phyloP scores from a whole-genome alignment of 2,329 filamentous ascomycete genomes.

The Microsporum canis region DNA sequence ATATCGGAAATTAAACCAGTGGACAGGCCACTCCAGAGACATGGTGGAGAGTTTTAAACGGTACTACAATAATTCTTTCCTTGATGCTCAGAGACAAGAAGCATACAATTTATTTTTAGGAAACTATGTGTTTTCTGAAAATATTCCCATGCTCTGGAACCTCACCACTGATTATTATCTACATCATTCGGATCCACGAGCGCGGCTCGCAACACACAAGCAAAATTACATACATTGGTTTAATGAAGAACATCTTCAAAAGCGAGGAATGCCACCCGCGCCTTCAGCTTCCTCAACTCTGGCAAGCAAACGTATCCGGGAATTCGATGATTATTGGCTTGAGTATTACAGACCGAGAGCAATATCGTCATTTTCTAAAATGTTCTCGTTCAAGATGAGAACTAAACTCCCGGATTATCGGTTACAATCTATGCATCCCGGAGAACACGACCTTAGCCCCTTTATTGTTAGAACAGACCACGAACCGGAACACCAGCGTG shows the following conservation, averaged over 20 bases:
- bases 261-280: conserved; percentile 46
- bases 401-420: conserved; percentile 76
- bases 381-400: conserved; percentile 87
- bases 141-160: conserved; percentile 95
- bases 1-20: conserved; percentile 97
- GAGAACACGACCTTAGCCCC: conserved; percentile 72
- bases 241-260: conserved; percentile 58
- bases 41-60: conserved; percentile 99
- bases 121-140: conserved; percentile 80
- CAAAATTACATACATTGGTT: conserved; percentile 85
- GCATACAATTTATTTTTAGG: conserved; percentile 96
- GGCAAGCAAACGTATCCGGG: conserved; percentile 33
- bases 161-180: conserved; percentile 90
- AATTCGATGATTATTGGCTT: conserved; percentile 90
- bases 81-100: conserved; percentile 95
- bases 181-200: conserved; percentile 73
- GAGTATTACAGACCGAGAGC: conserved; percentile 90
- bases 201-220: conserved; percentile 51
- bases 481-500: conserved; percentile 46
- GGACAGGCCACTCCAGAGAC: conserved; percentile 92
- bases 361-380: conserved; percentile 79
- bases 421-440: conserved; percentile 55
- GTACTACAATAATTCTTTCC: conserved; percentile 97
- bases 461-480: conserved; percentile 60
- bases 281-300: conserved; percentile 14